Percentiles rank a stretch among this genome's conserved stretches.
Conservation (phyloP, 345 rosid genomes). For the Acer negundo region DNA sequence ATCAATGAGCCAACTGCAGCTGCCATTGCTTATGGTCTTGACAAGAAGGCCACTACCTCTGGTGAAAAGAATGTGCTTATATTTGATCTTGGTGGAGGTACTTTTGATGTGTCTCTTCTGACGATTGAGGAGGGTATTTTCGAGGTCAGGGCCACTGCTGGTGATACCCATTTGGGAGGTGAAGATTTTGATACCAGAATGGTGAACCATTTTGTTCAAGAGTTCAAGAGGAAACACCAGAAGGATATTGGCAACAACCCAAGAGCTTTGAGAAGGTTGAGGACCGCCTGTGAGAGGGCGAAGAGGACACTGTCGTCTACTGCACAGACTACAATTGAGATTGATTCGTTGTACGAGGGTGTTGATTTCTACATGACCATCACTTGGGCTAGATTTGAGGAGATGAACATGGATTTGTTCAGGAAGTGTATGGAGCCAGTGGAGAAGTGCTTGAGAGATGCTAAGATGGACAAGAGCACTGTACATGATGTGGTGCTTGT, state of each 20-base stretch:
- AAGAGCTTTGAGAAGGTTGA: slow-evolving; percentile 46
- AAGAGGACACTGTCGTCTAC: slow-evolving; percentile 41
- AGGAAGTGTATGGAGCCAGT: slow-evolving; percentile 65
- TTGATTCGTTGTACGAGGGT: slow-evolving; percentile 57
- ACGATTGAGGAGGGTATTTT: slow-evolving; percentile 64
- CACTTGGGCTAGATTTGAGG: slow-evolving; percentile 52
- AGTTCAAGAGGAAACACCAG: slow-evolving; percentile 58
- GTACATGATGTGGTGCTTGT: slow-evolving; percentile 61
- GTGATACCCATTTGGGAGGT: slow-evolving; percentile 64
- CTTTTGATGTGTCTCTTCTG: slow-evolving; percentile 64
- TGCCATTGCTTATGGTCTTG: slow-evolving; percentile 50
- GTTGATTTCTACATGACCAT: slow-evolving; percentile 54
- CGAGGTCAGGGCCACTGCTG: slow-evolving; percentile 62
- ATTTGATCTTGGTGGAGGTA: slow-evolving; percentile 67
- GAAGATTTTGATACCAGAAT: slow-evolving; percentile 55
- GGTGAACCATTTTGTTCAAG: slow-evolving; percentile 64
- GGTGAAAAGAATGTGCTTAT: slow-evolving; percentile 69
- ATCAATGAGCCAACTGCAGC: slow-evolving; percentile 56
- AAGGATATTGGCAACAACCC: slow-evolving; percentile 59
- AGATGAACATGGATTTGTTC: slow-evolving; percentile 51
- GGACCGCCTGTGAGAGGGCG: slow-evolving; percentile 42
- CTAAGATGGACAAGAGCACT: slow-evolving; percentile 65
- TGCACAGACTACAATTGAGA: slow-evolving; percentile 52
- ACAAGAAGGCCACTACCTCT: slow-evolving; percentile 35
- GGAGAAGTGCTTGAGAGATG: slow-evolving; percentile 61